phyloP scores from a whole-genome alignment of 2,329 filamentous ascomycete genomes.

The Cyphellophora attinorum region DNA sequence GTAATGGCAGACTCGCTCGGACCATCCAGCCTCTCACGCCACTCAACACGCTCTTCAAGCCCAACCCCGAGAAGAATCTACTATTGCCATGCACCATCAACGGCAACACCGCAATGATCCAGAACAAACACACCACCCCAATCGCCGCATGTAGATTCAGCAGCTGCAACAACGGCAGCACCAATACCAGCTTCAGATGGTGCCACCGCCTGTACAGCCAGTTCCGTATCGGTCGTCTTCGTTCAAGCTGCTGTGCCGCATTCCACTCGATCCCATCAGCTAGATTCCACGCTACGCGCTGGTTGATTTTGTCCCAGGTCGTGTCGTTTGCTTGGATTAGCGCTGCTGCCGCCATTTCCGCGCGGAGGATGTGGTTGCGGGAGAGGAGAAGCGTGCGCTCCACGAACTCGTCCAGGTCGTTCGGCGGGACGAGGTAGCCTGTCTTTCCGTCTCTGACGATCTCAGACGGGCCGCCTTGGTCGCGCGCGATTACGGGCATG shows the following conservation, averaged over 20 bases:
- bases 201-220: constrained; percentile 17
- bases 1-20: no score
- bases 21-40: no score
- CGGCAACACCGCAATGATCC: constrained; percentile 28
- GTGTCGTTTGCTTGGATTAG: constrained; percentile 51
- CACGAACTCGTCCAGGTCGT: constrained; percentile 52
- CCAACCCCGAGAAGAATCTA: no score
- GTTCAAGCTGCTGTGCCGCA: constrained; percentile 11
- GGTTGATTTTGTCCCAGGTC: constrained; percentile 65
- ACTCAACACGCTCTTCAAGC: no score
- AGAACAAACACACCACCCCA: constrained; percentile 26
- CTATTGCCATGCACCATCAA: constrained; percentile 26
- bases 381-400: constrained; percentile 42
- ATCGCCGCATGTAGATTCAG: constrained; percentile 22
- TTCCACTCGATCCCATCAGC: constrained; percentile 34
- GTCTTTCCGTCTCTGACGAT: constrained; percentile 51
- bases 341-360: constrained; percentile 37
- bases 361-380: constrained; percentile 34
- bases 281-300: constrained; percentile 58
- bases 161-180: constrained; percentile 19
- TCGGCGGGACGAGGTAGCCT: constrained; percentile 51
- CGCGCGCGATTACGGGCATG: constrained; percentile 58
- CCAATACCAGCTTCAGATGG: constrained; percentile 8
- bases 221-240: constrained; percentile 14
- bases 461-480: constrained; percentile 61